phyloP scores from a whole-genome alignment of 2,329 filamentous ascomycete species.

The Esteya vermicola region DNA sequence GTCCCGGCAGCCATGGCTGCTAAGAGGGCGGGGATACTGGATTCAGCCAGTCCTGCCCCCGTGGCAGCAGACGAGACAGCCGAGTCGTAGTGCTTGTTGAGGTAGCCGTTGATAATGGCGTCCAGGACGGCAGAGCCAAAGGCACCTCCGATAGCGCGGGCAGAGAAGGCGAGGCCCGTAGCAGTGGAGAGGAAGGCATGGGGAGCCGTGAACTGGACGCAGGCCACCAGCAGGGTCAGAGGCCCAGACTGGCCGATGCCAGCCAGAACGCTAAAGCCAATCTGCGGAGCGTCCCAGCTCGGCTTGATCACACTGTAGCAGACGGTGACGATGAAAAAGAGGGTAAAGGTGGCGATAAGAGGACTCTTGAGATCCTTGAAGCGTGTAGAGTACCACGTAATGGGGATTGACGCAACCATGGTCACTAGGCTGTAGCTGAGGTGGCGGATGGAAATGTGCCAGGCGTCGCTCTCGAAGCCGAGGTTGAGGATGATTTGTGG shows the following conservation, averaged over 20 bases:
- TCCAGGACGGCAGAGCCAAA: constrained; percentile 37
- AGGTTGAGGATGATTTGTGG: constrained; percentile 33
- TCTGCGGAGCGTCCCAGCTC: constrained; percentile 27
- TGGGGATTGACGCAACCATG: constrained; percentile 25
- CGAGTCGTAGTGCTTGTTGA: constrained; percentile 23
- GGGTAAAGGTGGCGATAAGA: constrained; percentile 27
- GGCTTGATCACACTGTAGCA: constrained; percentile 30
- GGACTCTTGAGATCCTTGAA: constrained; percentile 34
- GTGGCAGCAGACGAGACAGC: constrained; percentile 26
- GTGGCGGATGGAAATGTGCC: constrained; percentile 32
- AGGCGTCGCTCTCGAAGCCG: constrained; percentile 30
- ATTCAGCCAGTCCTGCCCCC: constrained; percentile 24
- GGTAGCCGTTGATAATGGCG: constrained; percentile 34
- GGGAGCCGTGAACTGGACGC: constrained; percentile 37
- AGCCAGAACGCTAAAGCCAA: constrained; percentile 30
- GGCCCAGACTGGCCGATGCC: constrained; percentile 35
- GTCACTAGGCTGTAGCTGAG: constrained; percentile 26
- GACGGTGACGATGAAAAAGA: constrained; percentile 31
- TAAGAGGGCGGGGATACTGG: constrained; percentile 22
- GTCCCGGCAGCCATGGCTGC: constrained; percentile 22
- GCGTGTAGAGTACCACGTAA: constrained; percentile 29
- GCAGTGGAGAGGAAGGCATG: constrained; percentile 37
- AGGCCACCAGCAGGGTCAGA: constrained; percentile 32
- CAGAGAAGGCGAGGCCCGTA: constrained; percentile 37
- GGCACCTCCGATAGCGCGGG: constrained; percentile 36